A percentile compares a stretch with the other conserved stretches of the same genome.
phyloP scores from a whole-genome alignment of 331 rosid species.

The Prunus yedoensis region DNA sequence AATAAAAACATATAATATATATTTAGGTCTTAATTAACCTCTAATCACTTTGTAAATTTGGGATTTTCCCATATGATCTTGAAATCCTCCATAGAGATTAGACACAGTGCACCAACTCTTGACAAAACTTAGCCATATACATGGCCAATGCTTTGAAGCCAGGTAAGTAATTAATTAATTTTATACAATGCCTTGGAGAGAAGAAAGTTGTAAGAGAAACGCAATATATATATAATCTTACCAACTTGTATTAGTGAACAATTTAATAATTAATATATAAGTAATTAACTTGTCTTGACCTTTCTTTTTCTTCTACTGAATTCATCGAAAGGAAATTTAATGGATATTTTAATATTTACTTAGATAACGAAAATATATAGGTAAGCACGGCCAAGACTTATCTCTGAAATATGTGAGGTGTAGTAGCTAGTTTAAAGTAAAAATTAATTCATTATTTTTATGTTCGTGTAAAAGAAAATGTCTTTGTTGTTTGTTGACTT shows the following conservation, averaged over 20 bases:
- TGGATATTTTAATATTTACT: not conserved
- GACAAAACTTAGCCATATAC: too few relatives aligned
- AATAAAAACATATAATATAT: not conserved
- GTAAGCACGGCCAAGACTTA: not conserved
- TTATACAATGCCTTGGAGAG: not conserved
- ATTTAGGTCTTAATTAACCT: too few relatives aligned
- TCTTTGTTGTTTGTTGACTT: conserved; percentile 27
- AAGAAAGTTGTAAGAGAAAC: not conserved
- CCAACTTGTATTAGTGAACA: not conserved
- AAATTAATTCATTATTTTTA: not conserved
- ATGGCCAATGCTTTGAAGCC: too few relatives aligned
- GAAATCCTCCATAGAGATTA: too few relatives aligned
- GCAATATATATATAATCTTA: not conserved
- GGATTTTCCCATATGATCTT: too few relatives aligned
- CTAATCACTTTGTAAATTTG: too few relatives aligned
- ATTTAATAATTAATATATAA: not conserved
- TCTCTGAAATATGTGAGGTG: not conserved
- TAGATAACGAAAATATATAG: not conserved
- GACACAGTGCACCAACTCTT: too few relatives aligned
- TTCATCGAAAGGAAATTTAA: not conserved
- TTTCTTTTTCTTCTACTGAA: not conserved
- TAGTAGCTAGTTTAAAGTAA: not conserved
- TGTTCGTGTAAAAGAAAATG: not conserved
- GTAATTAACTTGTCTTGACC: not conserved
- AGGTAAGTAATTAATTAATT: too few relatives aligned